Evolutionary conservation across 768 basidiomycete species (phyloP), one percentile per base, ranked within the genome.

Genomic region (Sarcomyxa edulis): DNA sequence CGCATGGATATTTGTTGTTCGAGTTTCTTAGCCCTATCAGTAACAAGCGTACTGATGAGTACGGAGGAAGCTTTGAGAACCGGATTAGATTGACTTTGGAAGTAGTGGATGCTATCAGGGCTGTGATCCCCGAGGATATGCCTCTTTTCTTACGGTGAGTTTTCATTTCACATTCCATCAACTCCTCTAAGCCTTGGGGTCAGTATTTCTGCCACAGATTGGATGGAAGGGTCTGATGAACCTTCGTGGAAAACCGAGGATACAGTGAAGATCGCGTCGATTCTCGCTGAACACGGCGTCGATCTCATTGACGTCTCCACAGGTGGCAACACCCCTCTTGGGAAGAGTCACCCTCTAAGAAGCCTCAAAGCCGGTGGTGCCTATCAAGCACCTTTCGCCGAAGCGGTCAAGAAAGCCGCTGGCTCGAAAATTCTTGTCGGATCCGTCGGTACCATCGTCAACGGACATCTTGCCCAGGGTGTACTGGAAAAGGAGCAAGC

Each of bases 301-400:
- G 83, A 82, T 52, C 56, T 84, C 19, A 53, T 84, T 32, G 83
- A 84, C 43, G 68, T 79, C 18, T 73, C 71, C 4, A 66, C 64
- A 3, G 79, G 70, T 3, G 81, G 79, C 1, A 69, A 65, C 29
- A 53, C 58, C 32, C 51, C 59, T 2, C 46, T 47, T 34, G 62
- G 64, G 39, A 28, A 39, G 23, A 39, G 28, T 21, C 11, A 14
- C 11, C 37, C 37, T 5, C 28, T 29, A 19, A n/a, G n/a, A n/a
- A n/a, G n/a, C n/a, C n/a, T n/a, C n/a, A n/a, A n/a, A n/a, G n/a
- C n/a, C n/a, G n/a, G n/a, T n/a, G 37, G 37, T n/a, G 37, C 37
- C 7, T 39, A 39, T 20, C 37, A 39, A 39, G 37, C 37, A 6
- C 69, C 61, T 2, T 74, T 77, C 43, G 62, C 78, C 4, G 64